Conservation (phyloP, 768 basidiomycete species). For the Leucocoprinus leucothites region DNA sequence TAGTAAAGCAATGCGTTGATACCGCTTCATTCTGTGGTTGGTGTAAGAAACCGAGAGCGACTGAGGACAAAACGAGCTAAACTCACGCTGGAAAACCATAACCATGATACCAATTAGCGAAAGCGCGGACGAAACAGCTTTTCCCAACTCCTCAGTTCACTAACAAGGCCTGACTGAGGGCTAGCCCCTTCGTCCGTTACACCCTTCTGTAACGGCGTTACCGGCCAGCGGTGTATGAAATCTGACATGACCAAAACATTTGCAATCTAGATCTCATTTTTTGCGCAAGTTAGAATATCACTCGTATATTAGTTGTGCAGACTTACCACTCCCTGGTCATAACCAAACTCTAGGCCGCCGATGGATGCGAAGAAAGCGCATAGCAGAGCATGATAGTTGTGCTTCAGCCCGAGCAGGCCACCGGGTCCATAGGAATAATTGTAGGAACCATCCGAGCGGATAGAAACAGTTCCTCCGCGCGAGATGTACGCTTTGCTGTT, state of each 20-base stretch:
- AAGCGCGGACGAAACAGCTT: constrained; percentile 53
- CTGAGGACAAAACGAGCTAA: not conserved
- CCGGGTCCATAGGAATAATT: constrained; percentile 71
- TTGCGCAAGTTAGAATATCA: not conserved
- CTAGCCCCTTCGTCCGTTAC: constrained; percentile 20
- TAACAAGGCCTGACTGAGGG: constrained; percentile 20
- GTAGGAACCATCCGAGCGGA: constrained; percentile 42
- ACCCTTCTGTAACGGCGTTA: constrained; percentile 72
- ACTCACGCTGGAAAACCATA: constrained; percentile 82
- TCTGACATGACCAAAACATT: constrained; percentile 84
- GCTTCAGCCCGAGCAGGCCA: constrained; percentile 61
- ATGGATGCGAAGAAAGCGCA: constrained; percentile 77
- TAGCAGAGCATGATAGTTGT: constrained; percentile 61
- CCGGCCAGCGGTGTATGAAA: constrained; percentile 65
- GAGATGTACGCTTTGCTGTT: not conserved
- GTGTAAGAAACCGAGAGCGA: not conserved
- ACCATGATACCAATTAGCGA: constrained; percentile 62
- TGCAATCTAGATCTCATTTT: constrained; percentile 46
- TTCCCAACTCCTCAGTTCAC: constrained; percentile 48
- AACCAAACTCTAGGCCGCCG: constrained; percentile 77
- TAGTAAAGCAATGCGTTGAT: constrained; percentile 86
- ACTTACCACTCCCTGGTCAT: constrained; percentile 74
- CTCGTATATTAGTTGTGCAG: not conserved
- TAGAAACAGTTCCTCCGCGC: constrained; percentile 28
- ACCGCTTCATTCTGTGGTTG: constrained; percentile 76